A percentile compares a stretch with the other conserved stretches of the same genome.
Conservation (phyloP, 2,329 filamentous ascomycete species). For the Aspergillus transmontanensis region DNA sequence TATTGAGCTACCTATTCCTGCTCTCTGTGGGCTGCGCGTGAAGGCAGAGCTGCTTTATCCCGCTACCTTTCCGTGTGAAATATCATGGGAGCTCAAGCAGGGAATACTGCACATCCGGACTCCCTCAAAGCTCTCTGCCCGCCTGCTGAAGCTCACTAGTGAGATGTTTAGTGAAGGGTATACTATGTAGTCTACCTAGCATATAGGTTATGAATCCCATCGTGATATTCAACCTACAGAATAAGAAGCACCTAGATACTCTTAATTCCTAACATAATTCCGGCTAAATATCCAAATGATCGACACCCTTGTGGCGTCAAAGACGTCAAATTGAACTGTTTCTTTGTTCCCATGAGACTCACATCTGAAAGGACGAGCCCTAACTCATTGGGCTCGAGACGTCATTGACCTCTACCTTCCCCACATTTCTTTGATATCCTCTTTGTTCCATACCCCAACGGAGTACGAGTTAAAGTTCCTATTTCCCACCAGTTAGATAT, state of each 20-base stretch:
- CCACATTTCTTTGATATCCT: neutral
- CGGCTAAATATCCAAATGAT: neutral
- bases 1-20: slow-evolving; percentile 7
- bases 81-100: slow-evolving; percentile 1
- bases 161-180: neutral
- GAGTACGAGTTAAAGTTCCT: no score
- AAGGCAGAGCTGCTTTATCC: slow-evolving; percentile 15
- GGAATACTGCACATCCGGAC: slow-evolving; percentile 8
- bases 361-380: neutral
- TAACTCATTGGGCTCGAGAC: neutral
- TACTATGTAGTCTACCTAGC: neutral
- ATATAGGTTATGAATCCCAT: neutral
- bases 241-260: no score
- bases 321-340: no score
- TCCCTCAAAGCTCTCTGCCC: slow-evolving; percentile 8
- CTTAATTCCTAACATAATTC: neutral
- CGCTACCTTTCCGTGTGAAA: neutral
- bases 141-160: slow-evolving; percentile 13
- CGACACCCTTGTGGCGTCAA: no score
- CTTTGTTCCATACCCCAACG: slow-evolving; percentile 38
- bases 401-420: neutral
- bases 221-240: no score
- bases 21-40: neutral
- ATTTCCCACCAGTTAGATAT: no score
- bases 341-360: neutral